Evolutionary conservation across 2,329 filamentous ascomycete genomes (phyloP), one percentile per base, ranked within the genome.

Genomic region (Nannizziopsis barbatae): DNA sequence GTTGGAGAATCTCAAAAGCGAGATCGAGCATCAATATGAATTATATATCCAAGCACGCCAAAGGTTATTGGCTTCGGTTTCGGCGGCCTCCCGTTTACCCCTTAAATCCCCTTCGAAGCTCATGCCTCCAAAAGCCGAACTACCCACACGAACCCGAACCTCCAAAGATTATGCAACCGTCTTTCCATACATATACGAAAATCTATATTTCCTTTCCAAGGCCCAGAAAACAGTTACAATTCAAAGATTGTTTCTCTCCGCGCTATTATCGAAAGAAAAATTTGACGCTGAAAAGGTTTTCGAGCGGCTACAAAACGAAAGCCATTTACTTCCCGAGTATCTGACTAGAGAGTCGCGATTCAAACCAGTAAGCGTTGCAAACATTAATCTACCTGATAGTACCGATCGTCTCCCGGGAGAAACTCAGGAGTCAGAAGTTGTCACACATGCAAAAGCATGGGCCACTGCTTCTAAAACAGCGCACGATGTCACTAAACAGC

Each of bases 321-420:
- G 66, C 42, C 66, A 68, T 40, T 58, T 69, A 7, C 64, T 69
- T n/a, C 64, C 66, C 1, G 64, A 68, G 44, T 69, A 68, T 42
- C 65, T 62, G 5, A 58, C 61, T 15, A 60, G 58, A 31, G 65
- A 68, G 43, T 55, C 61, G 4, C 63, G 62, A 33, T 65, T 65
- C 55, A 64, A 65, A 43, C 58, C 65, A 37, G 58, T 58, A 5
- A 57, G 60, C 22, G 57, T 60, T 2, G 56, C 60, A 8, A 55
- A 61, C 12, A 57, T 53, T 27, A 55, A 57, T 14, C 57, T 60
- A 2, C 53, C 55, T 38, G 45, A 49, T 5, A 11, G 39, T 39
- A 33, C 14, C 9, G 11, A 46, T 1, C 53, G 50, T 15, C 33
- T 51, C 5, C 20, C 53, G n/a, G 58, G 58, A 9, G 48, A 52